Evolutionary conservation across 148 eudicot species (phyloP), one percentile per base, ranked within the genome.

Genomic region (Dysphania ambrosioides): DNA sequence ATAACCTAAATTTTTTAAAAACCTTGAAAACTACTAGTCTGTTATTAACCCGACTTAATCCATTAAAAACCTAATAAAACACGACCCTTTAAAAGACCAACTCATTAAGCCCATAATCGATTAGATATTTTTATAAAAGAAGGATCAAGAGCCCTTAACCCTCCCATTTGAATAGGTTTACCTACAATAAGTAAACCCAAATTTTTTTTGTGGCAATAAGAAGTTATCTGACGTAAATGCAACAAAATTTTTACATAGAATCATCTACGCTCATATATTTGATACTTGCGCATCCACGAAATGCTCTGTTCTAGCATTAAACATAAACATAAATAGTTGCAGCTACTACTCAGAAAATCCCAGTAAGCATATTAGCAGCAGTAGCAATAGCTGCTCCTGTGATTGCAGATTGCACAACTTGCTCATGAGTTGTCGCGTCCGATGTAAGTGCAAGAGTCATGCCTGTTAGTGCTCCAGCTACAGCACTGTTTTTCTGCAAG

Each of bases 371-470:
- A 74, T 88, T 89, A 3, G 97, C 97, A 19, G 98, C 92, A 21
- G 98, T 84, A 49, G 98, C 93, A 66, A 95, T 70, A 23, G 98
- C 98, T 13, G 98, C 98, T 55, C 98, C 97, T 1, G 97, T 92
- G 34, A 92, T 90, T 8, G 98, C 98, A 8, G 89, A 90, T 51
- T 92, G 96, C 88, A 95, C 92, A 16, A 95, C 83, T 61, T 92
- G 96, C 77, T 92, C 97, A 51, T 90, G 98, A 0, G 92, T 86
- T 8, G 88, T 77, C 42, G 83, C 84, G 1, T 90, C 90, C 0
- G 91, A 41, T 12, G 93, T 91, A 72, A 92, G 49, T 9, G 98
- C 92, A 19, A 92, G 31, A 2, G 97, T 90, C 68, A 89, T 84
- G 18, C 98, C 97, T 0, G 97, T 92, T 7, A 95, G 30, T 29